phyloP scores from a whole-genome alignment of 495 filamentous ascomycete species.

The Penicillium canariense region DNA sequence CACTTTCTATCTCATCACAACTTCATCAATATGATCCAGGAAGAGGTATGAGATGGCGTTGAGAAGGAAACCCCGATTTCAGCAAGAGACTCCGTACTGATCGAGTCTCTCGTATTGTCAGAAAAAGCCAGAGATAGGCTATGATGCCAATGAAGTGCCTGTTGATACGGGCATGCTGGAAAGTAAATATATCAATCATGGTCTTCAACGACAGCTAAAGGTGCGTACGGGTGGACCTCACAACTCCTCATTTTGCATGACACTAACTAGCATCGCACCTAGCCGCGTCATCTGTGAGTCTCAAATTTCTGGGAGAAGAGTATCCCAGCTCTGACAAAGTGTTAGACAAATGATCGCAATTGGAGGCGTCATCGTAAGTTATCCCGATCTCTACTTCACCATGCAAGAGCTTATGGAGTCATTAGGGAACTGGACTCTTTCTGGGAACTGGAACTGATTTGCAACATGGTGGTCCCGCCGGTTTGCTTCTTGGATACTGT shows the following conservation, averaged over 20 bases:
- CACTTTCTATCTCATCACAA: neutral
- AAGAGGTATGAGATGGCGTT: neutral
- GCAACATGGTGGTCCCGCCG: constrained; percentile 24
- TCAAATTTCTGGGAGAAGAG: neutral
- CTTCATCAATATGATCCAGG: neutral
- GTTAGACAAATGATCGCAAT: constrained; percentile 25
- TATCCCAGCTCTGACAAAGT: neutral
- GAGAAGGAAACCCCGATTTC: neutral
- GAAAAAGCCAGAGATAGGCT: constrained; percentile 10
- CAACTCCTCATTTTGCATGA: neutral
- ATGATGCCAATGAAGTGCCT: constrained; percentile 14
- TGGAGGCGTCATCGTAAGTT: constrained; percentile 24
- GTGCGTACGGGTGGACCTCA: constrained; percentile 3
- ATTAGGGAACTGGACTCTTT: constrained; percentile 24
- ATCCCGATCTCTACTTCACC: neutral
- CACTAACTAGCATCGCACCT: neutral
- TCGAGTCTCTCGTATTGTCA: neutral
- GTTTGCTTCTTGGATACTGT: constrained; percentile 23
- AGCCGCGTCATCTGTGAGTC: constrained; percentile 24
- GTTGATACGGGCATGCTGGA: constrained; percentile 8
- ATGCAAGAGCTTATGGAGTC: neutral
- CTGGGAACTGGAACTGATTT: constrained; percentile 22
- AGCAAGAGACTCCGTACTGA: neutral
- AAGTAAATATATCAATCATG: constrained; percentile 11
- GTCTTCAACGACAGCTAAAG: constrained; percentile 20